These are phyloP conservation scores for Cichorium intybus DNA, from an alignment of 140 eudicot species.

Conservation along the genomic window DNA sequence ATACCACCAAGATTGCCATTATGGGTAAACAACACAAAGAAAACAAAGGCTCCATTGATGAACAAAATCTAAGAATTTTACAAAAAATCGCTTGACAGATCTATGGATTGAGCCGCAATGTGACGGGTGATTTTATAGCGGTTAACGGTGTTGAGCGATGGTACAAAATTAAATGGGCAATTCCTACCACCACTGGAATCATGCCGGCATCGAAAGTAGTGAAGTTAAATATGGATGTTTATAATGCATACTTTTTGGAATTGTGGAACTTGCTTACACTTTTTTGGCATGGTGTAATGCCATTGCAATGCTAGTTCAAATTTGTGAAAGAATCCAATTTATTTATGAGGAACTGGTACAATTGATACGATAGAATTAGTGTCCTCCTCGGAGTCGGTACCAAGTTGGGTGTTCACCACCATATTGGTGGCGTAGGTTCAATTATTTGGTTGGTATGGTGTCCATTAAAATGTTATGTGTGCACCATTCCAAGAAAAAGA, in stretches of 20 bases:
- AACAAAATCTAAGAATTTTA: not conserved
- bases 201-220: conserved; percentile 18
- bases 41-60: conserved; percentile 20
- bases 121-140: conserved; percentile 15
- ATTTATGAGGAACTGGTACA: conserved; percentile 22
- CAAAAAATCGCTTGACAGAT: not conserved
- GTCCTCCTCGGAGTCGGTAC: not conserved
- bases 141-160: conserved; percentile 3
- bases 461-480: too few species aligned
- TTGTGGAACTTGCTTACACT: conserved; percentile 24
- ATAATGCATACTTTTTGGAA: conserved; percentile 25
- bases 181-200: conserved; percentile 32
- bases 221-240: conserved; percentile 17
- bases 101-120: not conserved
- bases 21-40: conserved; percentile 12
- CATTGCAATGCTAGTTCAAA: conserved; percentile 24
- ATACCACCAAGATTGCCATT: not conserved
- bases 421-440: not conserved
- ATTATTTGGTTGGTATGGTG: not conserved
- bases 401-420: not conserved
- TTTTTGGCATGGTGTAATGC: conserved; percentile 30
- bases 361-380: conserved; percentile 13
- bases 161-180: conserved; percentile 31
- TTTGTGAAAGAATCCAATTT: conserved; percentile 2
- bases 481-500: too few species aligned